These are phyloP conservation scores for Epichloe scottii DNA, from an alignment of 2,329 filamentous ascomycete genomes.

Conservation along the genomic window DNA sequence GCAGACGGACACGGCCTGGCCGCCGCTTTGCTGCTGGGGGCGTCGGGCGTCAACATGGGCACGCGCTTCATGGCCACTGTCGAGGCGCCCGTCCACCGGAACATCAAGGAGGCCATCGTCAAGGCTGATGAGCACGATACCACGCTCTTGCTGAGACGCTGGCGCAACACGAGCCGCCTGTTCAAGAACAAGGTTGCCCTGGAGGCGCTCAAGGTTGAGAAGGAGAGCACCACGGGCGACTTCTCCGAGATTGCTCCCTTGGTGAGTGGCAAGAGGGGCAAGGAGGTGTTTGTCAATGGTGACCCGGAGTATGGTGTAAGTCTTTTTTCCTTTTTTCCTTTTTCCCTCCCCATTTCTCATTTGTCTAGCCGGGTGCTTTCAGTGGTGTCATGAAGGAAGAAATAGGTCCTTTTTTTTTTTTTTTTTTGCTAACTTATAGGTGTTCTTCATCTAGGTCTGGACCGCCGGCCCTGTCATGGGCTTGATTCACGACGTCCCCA, in stretches of 20 bases:
- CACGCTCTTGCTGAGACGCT: slow-evolving; percentile 72
- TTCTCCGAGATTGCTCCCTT: slow-evolving; percentile 79
- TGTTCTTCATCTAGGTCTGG: slow-evolving; percentile 55
- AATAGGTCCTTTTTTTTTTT: background rate
- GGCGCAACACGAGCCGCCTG: slow-evolving; percentile 83
- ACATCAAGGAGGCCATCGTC: slow-evolving; percentile 91
- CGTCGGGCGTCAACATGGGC: slow-evolving; percentile 96
- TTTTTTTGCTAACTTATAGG: background rate
- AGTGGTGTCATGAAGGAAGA: no score
- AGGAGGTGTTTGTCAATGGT: slow-evolving; percentile 84
- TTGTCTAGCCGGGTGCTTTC: no score
- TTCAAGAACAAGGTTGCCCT: slow-evolving; percentile 83
- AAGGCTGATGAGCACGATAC: slow-evolving; percentile 83
- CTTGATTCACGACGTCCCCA: slow-evolving; percentile 71
- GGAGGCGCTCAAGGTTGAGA: slow-evolving; percentile 72
- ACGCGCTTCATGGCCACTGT: slow-evolving; percentile 95
- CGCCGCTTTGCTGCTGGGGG: slow-evolving; percentile 78
- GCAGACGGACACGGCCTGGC: slow-evolving; percentile 89
- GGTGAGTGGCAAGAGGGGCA: slow-evolving; percentile 81
- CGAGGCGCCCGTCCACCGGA: slow-evolving; percentile 82
- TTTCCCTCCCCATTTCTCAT: no score
- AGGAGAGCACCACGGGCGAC: slow-evolving; percentile 68
- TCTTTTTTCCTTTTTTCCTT: slow-evolving; percentile 13
- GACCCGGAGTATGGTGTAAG: slow-evolving; percentile 81
- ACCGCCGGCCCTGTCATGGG: slow-evolving; percentile 94